Percentiles rank a stretch among this genome's conserved stretches.
These are phyloP conservation scores for Hibiscus tridactylites DNA, from an alignment of 345 rosid genomes.

Conservation along the genomic window DNA sequence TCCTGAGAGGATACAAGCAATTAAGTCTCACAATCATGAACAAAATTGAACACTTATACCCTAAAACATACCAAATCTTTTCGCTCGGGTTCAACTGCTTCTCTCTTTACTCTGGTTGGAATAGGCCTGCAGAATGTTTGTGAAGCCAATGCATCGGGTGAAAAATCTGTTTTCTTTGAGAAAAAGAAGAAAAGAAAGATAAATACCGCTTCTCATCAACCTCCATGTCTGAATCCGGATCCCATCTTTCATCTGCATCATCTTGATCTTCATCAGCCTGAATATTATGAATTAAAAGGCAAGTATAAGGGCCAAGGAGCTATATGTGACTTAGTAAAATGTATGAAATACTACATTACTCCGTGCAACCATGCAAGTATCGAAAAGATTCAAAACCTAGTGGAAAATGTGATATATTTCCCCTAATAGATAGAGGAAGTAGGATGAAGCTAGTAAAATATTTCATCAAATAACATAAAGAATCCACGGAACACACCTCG, in stretches of 20 bases:
- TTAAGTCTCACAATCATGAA: not conserved
- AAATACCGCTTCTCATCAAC: constrained; percentile 52
- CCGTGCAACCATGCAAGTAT: not conserved
- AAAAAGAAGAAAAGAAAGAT: not conserved
- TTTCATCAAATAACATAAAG: constrained; percentile 5
- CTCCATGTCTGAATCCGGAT: constrained; percentile 61
- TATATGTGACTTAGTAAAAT: constrained; percentile 3
- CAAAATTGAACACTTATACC: not conserved
- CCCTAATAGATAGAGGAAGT: not conserved
- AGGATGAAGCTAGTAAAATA: not conserved
- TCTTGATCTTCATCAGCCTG: constrained; percentile 64
- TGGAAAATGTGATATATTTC: not conserved
- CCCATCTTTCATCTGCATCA: constrained; percentile 60
- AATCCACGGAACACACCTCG: constrained; percentile 38
- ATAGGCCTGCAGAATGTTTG: constrained; percentile 6
- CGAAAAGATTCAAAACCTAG: not conserved
- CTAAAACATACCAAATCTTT: constrained; percentile 4
- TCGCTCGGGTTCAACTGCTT: constrained; percentile 3
- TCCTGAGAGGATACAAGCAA: constrained; percentile 34
- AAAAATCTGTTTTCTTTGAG: not conserved
- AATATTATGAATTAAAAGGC: constrained; percentile 3
- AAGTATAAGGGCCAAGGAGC: not conserved
- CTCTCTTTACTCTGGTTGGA: constrained; percentile 16
- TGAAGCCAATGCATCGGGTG: not conserved
- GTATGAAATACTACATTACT: not conserved